A percentile compares a stretch with the other conserved stretches of the same genome.
Evolutionary conservation across 768 basidiomycete species (phyloP).

Genomic region (Tubosaeta brunneosetosa): DNA sequence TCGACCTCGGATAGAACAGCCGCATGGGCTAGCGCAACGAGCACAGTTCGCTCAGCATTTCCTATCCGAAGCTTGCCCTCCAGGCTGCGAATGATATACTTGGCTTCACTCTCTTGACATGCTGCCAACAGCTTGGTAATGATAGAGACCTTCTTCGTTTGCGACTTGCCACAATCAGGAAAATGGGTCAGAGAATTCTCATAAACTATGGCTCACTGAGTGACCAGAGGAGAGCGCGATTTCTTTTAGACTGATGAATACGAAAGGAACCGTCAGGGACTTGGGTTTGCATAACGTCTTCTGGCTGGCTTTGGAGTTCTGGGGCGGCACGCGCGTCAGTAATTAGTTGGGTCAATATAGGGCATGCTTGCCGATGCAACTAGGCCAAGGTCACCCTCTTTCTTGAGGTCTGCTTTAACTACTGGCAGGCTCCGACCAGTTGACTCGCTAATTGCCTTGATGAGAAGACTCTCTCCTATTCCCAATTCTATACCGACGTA

Average conservation of each 20-base stretch:
- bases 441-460: conserved; percentile 93
- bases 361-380: conserved; percentile 78
- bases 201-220: conserved; percentile 46
- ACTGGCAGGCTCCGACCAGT: conserved; percentile 81
- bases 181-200: background rate
- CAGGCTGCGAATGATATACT: conserved; percentile 91
- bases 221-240: conserved; percentile 85
- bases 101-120: conserved; percentile 89
- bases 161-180: conserved; percentile 52
- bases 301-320: conserved; percentile 93
- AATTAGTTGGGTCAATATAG: background rate
- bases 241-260: conserved; percentile 86
- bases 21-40: conserved; percentile 92
- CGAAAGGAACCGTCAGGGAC: conserved; percentile 78
- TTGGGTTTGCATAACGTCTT: conserved; percentile 94
- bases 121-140: conserved; percentile 92
- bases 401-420: conserved; percentile 90
- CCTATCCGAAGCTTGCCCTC: conserved; percentile 98
- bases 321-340: background rate
- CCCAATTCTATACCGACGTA: conserved; percentile 94
- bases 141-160: conserved; percentile 91
- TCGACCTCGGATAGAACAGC: conserved; percentile 79
- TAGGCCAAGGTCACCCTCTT: conserved; percentile 90
- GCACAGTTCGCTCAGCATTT: conserved; percentile 92
- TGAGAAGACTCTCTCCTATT: conserved; percentile 89